phyloP scores from a whole-genome alignment of 2,329 filamentous ascomycete genomes.

The Fusarium anguioides region DNA sequence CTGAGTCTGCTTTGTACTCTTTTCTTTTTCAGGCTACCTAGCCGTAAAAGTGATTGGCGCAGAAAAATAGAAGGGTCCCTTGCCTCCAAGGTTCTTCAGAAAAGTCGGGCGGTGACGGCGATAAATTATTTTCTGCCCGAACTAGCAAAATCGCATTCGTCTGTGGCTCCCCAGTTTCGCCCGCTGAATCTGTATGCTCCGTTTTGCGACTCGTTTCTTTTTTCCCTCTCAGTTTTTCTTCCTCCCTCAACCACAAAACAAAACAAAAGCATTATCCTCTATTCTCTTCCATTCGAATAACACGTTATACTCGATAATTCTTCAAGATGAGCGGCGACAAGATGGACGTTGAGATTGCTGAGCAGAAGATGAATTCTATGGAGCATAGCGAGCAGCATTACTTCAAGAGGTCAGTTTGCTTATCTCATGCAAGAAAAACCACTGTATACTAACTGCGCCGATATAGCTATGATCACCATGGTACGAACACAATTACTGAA shows the following conservation, averaged over 20 bases:
- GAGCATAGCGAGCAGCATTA: conserved; percentile 98
- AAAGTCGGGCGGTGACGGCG: conserved; percentile 46
- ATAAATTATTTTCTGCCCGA: conserved; percentile 48
- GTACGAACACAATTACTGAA: conserved; percentile 59
- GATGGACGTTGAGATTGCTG: conserved; percentile 70
- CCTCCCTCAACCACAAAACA: conserved; percentile 10
- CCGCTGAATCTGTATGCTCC: conserved; percentile 21
- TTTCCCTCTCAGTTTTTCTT: conserved; percentile 10
- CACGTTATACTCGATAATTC: conserved; percentile 3
- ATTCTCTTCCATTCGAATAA: not conserved
- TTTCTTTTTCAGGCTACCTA: conserved; percentile 5
- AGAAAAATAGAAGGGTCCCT: conserved; percentile 27
- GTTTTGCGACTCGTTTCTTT: conserved; percentile 34
- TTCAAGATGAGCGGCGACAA: conserved; percentile 60
- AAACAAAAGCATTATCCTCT: not conserved
- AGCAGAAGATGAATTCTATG: conserved; percentile 75
- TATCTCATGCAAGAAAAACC: conserved; percentile 1
- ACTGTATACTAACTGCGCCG: conserved; percentile 50
- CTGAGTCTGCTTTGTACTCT: not conserved
- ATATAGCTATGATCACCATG: conserved; percentile 95
- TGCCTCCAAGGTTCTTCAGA: conserved; percentile 25
- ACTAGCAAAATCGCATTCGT: conserved; percentile 43
- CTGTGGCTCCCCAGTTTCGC: conserved; percentile 32
- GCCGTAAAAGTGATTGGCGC: conserved; percentile 25
- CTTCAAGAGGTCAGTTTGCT: conserved; percentile 84